These are phyloP conservation scores for Daedalea quercina DNA, from an alignment of 768 basidiomycete species.

Conservation along the genomic window DNA sequence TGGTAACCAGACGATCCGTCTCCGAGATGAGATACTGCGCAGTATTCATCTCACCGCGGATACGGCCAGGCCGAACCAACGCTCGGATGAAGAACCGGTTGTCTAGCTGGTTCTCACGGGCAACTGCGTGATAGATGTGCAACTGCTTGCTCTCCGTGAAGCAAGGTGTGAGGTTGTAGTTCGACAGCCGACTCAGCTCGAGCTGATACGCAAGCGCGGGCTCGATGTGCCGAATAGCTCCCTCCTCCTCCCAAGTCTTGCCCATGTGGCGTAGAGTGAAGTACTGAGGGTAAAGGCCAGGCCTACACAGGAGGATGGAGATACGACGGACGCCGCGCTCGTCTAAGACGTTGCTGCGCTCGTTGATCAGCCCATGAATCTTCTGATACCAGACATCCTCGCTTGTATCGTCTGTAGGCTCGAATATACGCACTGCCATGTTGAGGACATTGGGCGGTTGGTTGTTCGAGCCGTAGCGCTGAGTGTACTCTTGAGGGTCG, in stretches of 20 bases:
- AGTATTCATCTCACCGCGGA: slow-evolving; percentile 86
- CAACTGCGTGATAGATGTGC: slow-evolving; percentile 95
- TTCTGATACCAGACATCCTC: slow-evolving; percentile 74
- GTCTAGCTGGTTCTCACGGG: slow-evolving; percentile 95
- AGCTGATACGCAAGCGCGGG: slow-evolving; percentile 97
- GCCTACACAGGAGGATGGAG: slow-evolving; percentile 87
- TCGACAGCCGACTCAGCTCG: slow-evolving; percentile 91
- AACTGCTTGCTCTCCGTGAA: slow-evolving; percentile 97
- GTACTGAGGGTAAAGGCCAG: slow-evolving; percentile 89
- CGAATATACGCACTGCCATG: slow-evolving; percentile 84
- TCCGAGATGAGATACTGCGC: slow-evolving; percentile 99
- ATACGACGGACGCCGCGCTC: slow-evolving; percentile 86
- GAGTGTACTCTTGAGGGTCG: slow-evolving; percentile 61
- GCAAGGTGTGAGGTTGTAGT: slow-evolving; percentile 94
- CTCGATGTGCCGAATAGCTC: slow-evolving; percentile 96
- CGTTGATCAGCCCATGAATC: slow-evolving; percentile 67
- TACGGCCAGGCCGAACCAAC: slow-evolving; percentile 90
- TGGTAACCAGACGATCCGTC: slow-evolving; percentile 93
- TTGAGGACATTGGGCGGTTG: slow-evolving; percentile 93
- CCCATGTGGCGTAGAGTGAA: slow-evolving; percentile 79
- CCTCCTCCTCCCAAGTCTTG: slow-evolving; percentile 84
- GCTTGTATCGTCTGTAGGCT: slow-evolving; percentile 67
- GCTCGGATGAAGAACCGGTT: slow-evolving; percentile 97
- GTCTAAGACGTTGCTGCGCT: slow-evolving; percentile 50
- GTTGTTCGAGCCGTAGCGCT: slow-evolving; percentile 64